Evolutionary conservation across 148 eudicot species (phyloP), one percentile per base, ranked within the genome.

Genomic region (Cornus florida): DNA sequence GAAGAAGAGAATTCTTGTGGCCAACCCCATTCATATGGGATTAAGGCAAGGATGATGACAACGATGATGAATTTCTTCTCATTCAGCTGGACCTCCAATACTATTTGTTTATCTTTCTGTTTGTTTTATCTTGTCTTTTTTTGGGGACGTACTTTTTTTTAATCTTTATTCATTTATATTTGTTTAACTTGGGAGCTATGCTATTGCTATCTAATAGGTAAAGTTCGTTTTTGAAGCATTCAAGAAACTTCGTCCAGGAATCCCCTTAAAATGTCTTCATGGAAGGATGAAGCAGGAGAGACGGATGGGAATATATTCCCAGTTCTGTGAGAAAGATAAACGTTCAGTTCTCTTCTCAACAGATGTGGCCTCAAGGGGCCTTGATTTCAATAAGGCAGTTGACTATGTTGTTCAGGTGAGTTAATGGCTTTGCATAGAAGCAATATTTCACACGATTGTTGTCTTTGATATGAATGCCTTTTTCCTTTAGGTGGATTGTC

Each of bases 351-450:
- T 95, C 10, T 93, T 95, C 71, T 80, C 90, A 10, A 95, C 98
- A 19, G 98, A 95, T 90, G 97, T 95, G 81, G 85, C 94, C 73
- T 77, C 98, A 53, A 90, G 98, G 86, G 98, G 98, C 57, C 97
- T 95, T 74, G 98, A 95, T 86, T 95, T 95, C 76, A 88, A 92
- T 41, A 89, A 92, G 86, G 90, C 89, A 53, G 97, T 95, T 79
- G 97, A 93, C 80, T 93, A 97, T 96, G 98, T 95, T 89, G 97
- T 95, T 72, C 98, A 95, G 94, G 98, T 95, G 71, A 82, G 79
- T 75, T 79, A 2, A 65, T 77, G 39, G 14, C 23, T 75, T 75
- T 39, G 9, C 10, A 17, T 56, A 67, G 11, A 46, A 46, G 68
- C 69, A 65, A 53, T 76, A 28, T 32, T 59, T 69, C 3, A 53